Evolutionary conservation across 2,329 filamentous ascomycete genomes (phyloP).

Genomic region (Gyromitra esculenta): DNA sequence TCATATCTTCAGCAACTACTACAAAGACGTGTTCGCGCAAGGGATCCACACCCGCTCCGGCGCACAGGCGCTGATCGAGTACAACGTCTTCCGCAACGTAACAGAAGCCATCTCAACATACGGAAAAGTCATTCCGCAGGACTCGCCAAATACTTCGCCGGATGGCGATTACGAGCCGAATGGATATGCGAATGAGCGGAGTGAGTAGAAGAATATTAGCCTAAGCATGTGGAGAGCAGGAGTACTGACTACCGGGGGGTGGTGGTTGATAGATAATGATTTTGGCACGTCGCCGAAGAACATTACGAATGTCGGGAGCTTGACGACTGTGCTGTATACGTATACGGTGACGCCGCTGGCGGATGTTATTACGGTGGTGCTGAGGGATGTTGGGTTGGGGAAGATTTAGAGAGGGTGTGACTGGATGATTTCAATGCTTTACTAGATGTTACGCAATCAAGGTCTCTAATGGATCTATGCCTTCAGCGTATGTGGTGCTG

Average conservation of each 20-base stretch:
- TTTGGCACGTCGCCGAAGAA: constrained; percentile 65
- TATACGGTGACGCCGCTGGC: constrained; percentile 64
- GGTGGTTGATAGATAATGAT: constrained; percentile 61
- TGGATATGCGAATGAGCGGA: constrained; percentile 67
- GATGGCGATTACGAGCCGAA: constrained; percentile 68
- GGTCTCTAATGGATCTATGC: not conserved
- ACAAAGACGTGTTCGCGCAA: constrained; percentile 64
- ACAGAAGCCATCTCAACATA: constrained; percentile 66
- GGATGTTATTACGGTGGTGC: constrained; percentile 62
- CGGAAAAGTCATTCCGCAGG: constrained; percentile 67
- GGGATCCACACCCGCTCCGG: constrained; percentile 65
- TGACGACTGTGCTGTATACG: constrained; percentile 65
- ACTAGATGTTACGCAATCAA: no score
- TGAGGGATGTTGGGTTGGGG: constrained; percentile 64
- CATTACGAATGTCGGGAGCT: constrained; percentile 66
- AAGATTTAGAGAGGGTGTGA: constrained; percentile 58
- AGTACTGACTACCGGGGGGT: not conserved
- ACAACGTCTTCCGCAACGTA: constrained; percentile 65
- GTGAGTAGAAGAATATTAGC: constrained; percentile 61
- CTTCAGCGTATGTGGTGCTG: not conserved
- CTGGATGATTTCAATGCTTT: not conserved
- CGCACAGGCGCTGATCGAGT: constrained; percentile 65
- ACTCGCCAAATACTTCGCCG: constrained; percentile 66
- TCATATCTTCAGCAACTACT: constrained; percentile 66
- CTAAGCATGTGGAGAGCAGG: not conserved